These are phyloP conservation scores for Cylindrotheca fusiformis DNA, from an alignment of 108 stramenopile species.

Conservation along the genomic window DNA sequence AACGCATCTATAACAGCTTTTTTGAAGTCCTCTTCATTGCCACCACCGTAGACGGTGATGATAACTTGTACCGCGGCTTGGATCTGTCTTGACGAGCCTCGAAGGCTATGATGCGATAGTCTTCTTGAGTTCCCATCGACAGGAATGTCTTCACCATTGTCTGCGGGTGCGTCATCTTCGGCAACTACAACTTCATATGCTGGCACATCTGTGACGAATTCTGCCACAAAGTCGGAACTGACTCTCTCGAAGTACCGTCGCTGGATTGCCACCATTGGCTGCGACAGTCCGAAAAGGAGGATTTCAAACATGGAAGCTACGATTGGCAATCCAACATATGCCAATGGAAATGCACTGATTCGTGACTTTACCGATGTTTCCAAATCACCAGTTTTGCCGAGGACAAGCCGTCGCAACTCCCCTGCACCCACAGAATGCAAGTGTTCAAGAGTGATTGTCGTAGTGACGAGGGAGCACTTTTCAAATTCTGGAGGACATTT, in stretches of 20 bases:
- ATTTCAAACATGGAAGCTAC: neutral
- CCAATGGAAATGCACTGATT: neutral
- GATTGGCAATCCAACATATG: constrained; percentile 5
- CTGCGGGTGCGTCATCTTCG: neutral
- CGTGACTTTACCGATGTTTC: neutral
- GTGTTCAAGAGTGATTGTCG: constrained; percentile 4
- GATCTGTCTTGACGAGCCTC: too few relatives aligned
- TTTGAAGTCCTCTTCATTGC: neutral
- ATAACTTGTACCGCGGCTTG: constrained; percentile 2
- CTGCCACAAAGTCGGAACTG: constrained; percentile 3
- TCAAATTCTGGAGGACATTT: constrained; percentile 11
- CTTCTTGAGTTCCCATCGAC: too few relatives aligned
- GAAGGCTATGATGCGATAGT: too few relatives aligned
- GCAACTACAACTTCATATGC: neutral
- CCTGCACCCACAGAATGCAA: constrained; percentile 6
- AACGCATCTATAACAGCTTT: constrained; percentile 9
- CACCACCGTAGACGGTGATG: constrained; percentile 7
- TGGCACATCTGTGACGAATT: neutral
- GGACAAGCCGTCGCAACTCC: constrained; percentile 1
- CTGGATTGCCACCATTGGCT: constrained; percentile 12
- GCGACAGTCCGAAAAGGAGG: constrained; percentile 7
- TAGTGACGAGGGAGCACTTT: constrained; percentile 10
- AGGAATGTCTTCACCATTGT: neutral
- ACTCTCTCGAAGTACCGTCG: constrained; percentile 18
- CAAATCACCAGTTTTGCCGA: neutral